phyloP scores from a whole-genome alignment of 2,329 filamentous ascomycete genomes.

The Aspergillus oerlinghausenensis region DNA sequence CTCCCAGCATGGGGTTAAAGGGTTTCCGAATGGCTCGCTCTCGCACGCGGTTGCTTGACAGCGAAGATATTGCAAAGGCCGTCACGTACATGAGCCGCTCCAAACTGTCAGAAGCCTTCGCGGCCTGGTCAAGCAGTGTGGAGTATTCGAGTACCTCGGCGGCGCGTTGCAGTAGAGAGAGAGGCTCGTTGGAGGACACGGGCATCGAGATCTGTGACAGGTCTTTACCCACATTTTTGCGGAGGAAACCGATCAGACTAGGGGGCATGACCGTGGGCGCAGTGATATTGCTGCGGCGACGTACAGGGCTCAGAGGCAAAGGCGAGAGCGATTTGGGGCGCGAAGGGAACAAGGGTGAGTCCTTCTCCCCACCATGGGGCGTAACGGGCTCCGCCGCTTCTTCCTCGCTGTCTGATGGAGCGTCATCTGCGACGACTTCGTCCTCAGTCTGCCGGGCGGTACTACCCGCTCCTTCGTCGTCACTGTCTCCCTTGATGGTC shows the following conservation, averaged over 20 bases:
- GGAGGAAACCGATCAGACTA: constrained; percentile 85
- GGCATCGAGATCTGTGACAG: constrained; percentile 96
- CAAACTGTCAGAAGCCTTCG: constrained; percentile 49
- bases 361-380: constrained; percentile 24
- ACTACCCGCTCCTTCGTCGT: constrained; percentile 54
- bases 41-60: constrained; percentile 76
- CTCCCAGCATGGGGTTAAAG: constrained; percentile 93
- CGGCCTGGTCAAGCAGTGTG: constrained; percentile 72
- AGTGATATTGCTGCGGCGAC: constrained; percentile 66
- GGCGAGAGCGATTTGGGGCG: constrained; percentile 73
- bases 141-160: constrained; percentile 92
- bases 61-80: constrained; percentile 84
- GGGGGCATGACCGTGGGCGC: constrained; percentile 75
- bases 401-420: constrained; percentile 60
- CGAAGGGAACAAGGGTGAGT: constrained; percentile 61
- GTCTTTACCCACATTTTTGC: constrained; percentile 98
- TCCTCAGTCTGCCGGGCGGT: constrained; percentile 55
- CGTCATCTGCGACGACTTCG: constrained; percentile 50
- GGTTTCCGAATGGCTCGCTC: constrained; percentile 93
- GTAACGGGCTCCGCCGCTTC: constrained; percentile 45
- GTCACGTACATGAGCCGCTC: constrained; percentile 80
- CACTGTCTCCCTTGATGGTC: constrained; percentile 68
- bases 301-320: constrained; percentile 64
- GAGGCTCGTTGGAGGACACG: constrained; percentile 90
- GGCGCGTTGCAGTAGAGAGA: constrained; percentile 79